Evolutionary conservation across 2,329 filamentous ascomycete genomes (phyloP).

Genomic region (Aspergillus spinulosporus): DNA sequence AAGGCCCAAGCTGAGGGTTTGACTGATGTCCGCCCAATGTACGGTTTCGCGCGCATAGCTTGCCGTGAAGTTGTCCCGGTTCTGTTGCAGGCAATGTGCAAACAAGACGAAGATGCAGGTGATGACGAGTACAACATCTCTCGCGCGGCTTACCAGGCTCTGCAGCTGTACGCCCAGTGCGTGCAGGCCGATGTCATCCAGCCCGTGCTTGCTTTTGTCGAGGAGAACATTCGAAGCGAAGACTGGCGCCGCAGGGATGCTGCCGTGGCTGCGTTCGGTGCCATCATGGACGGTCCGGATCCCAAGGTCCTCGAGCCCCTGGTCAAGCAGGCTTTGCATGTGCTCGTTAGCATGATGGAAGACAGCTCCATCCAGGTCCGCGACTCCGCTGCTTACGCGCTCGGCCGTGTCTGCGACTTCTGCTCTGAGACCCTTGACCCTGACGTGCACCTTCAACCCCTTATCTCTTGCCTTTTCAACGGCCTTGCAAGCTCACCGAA

Average conservation of each 20-base stretch:
- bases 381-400: constrained; percentile 92
- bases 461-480: constrained; percentile 86
- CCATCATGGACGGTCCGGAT: constrained; percentile 98
- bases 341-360: constrained; percentile 90
- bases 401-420: constrained; percentile 93
- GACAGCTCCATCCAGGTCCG: constrained; percentile 86
- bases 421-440: constrained; percentile 91
- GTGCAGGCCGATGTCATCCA: constrained; percentile 81
- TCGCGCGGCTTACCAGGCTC: constrained; percentile 90
- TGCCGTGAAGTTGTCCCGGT: constrained; percentile 93
- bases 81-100: constrained; percentile 81
- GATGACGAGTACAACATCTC: constrained; percentile 98
- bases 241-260: constrained; percentile 96
- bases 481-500: constrained; percentile 88
- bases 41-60: constrained; percentile 92
- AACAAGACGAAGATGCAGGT: constrained; percentile 94
- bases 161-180: constrained; percentile 92
- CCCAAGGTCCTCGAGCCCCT: constrained; percentile 89
- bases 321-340: constrained; percentile 90
- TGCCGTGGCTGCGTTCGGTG: constrained; percentile 93
- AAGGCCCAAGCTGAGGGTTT: constrained; percentile 67
- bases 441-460: constrained; percentile 73
- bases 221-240: constrained; percentile 81
- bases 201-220: constrained; percentile 86
- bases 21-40: constrained; percentile 85